Conservation (phyloP, 352 stramenopile genomes). For the Blastocystis sp. region DNA sequence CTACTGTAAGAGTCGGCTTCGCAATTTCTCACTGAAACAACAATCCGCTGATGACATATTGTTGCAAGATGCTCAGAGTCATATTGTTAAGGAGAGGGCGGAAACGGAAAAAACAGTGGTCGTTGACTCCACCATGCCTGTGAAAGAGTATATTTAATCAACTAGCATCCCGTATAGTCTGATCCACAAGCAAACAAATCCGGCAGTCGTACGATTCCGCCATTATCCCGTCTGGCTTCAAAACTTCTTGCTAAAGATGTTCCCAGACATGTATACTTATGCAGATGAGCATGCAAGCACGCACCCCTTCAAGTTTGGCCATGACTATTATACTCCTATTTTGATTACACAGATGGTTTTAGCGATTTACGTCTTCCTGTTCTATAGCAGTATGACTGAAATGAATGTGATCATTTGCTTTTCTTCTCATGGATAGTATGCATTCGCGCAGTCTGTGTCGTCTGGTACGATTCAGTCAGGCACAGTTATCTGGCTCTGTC, state of each 20-base stretch:
- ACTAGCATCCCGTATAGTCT: background rate
- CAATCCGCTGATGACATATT: background rate
- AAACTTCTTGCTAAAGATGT: conserved; percentile 26
- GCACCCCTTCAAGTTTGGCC: conserved; percentile 50
- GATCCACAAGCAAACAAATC: conserved; percentile 6
- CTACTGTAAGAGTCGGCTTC: background rate
- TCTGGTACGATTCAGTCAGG: conserved; percentile 28
- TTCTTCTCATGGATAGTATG: conserved; percentile 8
- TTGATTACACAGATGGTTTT: conserved; percentile 27
- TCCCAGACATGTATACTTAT: conserved; percentile 33
- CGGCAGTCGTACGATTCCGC: conserved; percentile 9
- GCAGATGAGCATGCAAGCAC: background rate
- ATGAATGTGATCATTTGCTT: background rate
- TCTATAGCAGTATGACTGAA: conserved; percentile 37
- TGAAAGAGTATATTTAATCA: background rate
- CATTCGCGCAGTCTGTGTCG: conserved; percentile 2
- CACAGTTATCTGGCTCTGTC: conserved; percentile 30
- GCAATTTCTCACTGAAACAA: background rate
- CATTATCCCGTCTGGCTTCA: conserved; percentile 2
- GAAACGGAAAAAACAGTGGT: background rate
- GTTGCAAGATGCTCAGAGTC: background rate
- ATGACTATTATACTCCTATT: conserved; percentile 26
- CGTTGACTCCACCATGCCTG: conserved; percentile 15
- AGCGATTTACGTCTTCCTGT: conserved; percentile 7
- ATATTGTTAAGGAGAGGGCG: background rate